These are phyloP conservation scores for Terfezia boudieri DNA, from an alignment of 495 filamentous ascomycete species.

Conservation along the genomic window DNA sequence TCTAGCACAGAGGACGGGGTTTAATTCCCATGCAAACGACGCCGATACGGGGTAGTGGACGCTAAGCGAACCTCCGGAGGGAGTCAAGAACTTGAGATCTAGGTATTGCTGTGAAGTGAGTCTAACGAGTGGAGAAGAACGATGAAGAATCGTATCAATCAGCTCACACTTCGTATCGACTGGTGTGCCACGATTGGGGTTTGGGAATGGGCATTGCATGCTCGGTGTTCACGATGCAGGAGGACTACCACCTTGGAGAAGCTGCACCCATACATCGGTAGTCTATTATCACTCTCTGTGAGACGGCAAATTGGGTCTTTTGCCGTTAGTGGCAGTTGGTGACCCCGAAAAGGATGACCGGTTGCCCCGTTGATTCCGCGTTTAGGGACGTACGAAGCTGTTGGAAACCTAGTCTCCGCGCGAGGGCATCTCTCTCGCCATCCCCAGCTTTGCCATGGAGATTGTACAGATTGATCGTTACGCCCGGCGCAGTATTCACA, in stretches of 20 bases:
- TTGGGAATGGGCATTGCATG: constrained; percentile 22
- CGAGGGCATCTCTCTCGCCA: constrained; percentile 25
- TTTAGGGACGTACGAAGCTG: constrained; percentile 34
- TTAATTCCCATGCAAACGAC: constrained; percentile 30
- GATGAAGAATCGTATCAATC: constrained; percentile 41
- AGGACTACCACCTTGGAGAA: constrained; percentile 23
- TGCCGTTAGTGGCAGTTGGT: constrained; percentile 33
- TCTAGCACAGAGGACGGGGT: constrained; percentile 23
- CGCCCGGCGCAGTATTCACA: constrained; percentile 23
- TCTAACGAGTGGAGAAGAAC: constrained; percentile 25
- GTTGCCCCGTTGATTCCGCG: constrained; percentile 29
- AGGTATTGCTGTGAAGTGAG: constrained; percentile 27
- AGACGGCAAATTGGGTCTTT: constrained; percentile 30
- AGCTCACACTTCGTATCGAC: constrained; percentile 29
- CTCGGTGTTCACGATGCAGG: constrained; percentile 26
- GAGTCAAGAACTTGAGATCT: constrained; percentile 28
- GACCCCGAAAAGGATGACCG: constrained; percentile 38
- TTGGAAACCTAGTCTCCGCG: constrained; percentile 31
- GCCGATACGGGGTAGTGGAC: constrained; percentile 39
- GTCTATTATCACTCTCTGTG: constrained; percentile 22
- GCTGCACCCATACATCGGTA: constrained; percentile 31
- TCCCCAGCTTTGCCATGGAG: constrained; percentile 39
- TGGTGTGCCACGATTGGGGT: neutral
- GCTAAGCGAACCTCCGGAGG: constrained; percentile 30
- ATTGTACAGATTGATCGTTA: constrained; percentile 38